Percentiles rank a stretch among this genome's conserved stretches.
phyloP scores from a whole-genome alignment of 768 basidiomycete genomes.

The Rhodotorula babjevae region DNA sequence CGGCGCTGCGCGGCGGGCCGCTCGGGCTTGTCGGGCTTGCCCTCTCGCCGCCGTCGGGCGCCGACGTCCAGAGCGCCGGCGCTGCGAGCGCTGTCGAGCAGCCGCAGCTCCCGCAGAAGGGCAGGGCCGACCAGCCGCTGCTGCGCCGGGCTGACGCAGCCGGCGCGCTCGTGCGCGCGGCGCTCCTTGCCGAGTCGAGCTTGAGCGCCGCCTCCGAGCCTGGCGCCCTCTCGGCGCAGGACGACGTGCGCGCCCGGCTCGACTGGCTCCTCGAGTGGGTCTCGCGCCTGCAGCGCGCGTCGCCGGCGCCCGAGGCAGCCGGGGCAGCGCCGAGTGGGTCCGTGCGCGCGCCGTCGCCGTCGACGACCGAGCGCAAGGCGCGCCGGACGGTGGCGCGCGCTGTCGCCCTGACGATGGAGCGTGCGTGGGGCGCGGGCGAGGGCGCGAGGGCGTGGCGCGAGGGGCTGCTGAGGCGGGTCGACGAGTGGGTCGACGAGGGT shows the following conservation, averaged over 20 bases:
- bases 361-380: neutral
- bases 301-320: neutral
- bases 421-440: neutral
- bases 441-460: neutral
- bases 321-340: too few relatives aligned
- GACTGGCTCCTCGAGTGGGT: constrained; percentile 32
- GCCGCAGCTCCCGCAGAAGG: neutral
- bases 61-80: too few relatives aligned
- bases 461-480: neutral
- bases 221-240: neutral
- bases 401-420: neutral
- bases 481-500: neutral
- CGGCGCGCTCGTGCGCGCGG: neutral
- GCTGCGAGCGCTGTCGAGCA: too few relatives aligned
- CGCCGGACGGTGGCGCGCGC: neutral
- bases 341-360: neutral
- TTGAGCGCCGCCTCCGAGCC: neutral
- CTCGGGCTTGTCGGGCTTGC: neutral
- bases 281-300: neutral
- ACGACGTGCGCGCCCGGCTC: neutral
- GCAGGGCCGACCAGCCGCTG: neutral
- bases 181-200: neutral
- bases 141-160: neutral
- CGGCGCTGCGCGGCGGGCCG: too few relatives aligned
- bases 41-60: too few relatives aligned